Evolutionary conservation across 768 basidiomycete genomes (phyloP).

Genomic region (Boletellus sp.): DNA sequence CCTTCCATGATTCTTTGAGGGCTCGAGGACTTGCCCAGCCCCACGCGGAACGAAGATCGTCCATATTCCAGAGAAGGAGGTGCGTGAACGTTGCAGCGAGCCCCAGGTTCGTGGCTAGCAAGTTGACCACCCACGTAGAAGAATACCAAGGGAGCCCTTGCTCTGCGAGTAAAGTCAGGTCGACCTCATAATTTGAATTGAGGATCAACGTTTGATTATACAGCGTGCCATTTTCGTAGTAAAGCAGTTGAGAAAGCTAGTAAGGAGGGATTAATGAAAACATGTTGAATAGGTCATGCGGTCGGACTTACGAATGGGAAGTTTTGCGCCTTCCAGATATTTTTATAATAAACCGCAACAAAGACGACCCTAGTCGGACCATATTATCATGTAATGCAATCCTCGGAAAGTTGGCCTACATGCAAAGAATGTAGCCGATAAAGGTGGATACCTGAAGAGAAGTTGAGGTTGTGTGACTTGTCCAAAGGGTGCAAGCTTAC

Average conservation of each 20-base stretch:
- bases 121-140: conserved; percentile 20
- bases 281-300: neutral
- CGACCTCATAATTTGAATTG: conserved; percentile 48
- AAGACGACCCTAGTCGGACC: conserved; percentile 33
- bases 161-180: conserved; percentile 43
- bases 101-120: conserved; percentile 21
- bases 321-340: conserved; percentile 55
- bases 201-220: conserved; percentile 56
- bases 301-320: conserved; percentile 54
- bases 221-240: conserved; percentile 47
- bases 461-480: neutral
- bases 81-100: conserved; percentile 50
- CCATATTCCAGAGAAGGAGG: conserved; percentile 49
- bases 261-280: conserved; percentile 3
- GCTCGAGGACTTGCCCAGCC: conserved; percentile 37
- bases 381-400: neutral
- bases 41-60: conserved; percentile 48
- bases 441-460: conserved; percentile 39
- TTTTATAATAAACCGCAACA: conserved; percentile 40
- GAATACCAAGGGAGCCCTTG: conserved; percentile 35
- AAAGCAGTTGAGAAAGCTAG: conserved; percentile 46
- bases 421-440: conserved; percentile 52
- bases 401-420: conserved; percentile 32
- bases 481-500: conserved; percentile 7
- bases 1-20: conserved; percentile 24